Conservation (phyloP, 495 filamentous ascomycete species). For the Talaromyces thailandensis region DNA sequence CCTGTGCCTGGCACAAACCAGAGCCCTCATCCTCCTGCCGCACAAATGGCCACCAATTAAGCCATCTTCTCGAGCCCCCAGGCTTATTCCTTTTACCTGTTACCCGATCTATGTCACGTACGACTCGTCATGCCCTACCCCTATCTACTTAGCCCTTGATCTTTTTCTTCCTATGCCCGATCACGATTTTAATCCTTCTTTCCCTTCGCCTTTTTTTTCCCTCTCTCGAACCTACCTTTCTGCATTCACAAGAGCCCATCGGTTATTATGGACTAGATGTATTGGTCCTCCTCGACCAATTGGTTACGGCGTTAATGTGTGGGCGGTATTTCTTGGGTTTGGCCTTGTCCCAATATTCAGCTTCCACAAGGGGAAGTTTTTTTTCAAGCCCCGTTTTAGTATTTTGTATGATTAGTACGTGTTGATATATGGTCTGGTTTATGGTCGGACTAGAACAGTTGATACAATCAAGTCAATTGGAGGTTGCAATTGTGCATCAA, state of each 20-base stretch:
- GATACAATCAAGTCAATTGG: background rate
- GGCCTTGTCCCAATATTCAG: background rate
- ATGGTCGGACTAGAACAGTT: background rate
- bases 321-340: background rate
- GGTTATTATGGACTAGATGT: background rate
- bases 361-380: background rate
- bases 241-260: background rate
- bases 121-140: background rate
- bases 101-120: background rate
- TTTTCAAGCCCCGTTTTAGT: background rate
- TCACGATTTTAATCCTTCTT: background rate
- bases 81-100: background rate
- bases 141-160: background rate
- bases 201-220: background rate
- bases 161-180: background rate
- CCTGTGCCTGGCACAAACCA: conserved; percentile 28
- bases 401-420: background rate
- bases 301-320: conserved; percentile 2
- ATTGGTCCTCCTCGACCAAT: background rate
- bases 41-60: conserved; percentile 29
- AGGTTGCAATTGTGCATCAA: background rate
- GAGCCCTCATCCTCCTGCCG: conserved; percentile 35
- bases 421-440: background rate
- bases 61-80: conserved; percentile 1
- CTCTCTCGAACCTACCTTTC: background rate